phyloP scores from a whole-genome alignment of 805 yeast genomes.

The Wickerhamomyces canadensis region DNA sequence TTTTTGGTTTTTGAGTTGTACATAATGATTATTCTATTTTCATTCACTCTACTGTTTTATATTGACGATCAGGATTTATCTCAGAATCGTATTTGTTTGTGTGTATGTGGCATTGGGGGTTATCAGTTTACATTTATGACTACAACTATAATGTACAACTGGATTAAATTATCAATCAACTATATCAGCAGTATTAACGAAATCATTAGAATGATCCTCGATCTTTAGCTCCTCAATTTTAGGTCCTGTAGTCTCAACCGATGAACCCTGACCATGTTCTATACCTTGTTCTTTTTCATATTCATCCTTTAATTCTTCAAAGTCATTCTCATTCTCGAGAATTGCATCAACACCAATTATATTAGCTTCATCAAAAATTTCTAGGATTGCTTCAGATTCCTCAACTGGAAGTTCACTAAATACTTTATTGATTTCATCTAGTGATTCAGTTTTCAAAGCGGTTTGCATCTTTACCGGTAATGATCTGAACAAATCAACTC shows the following conservation, averaged over 20 bases:
- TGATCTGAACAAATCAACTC: slow-evolving; percentile 50
- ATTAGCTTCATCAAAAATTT: slow-evolving; percentile 70
- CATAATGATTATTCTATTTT: no score
- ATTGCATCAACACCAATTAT: slow-evolving; percentile 79
- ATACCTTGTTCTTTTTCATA: slow-evolving; percentile 24
- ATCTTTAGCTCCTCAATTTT: slow-evolving; percentile 15
- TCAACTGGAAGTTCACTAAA: slow-evolving; percentile 67
- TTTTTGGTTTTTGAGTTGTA: no score
- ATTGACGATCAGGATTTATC: no score
- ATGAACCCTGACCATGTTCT: slow-evolving; percentile 8
- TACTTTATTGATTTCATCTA: slow-evolving; percentile 79
- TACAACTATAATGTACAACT: no score
- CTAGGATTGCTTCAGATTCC: slow-evolving; percentile 77
- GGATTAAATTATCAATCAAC: slow-evolving; percentile 37
- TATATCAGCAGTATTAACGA: slow-evolving; percentile 29
- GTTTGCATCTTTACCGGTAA: slow-evolving; percentile 59
- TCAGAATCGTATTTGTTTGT: no score
- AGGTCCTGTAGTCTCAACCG: slow-evolving; percentile 6
- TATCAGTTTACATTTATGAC: no score
- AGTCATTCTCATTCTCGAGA: slow-evolving; percentile 68
- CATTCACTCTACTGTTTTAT: no score
- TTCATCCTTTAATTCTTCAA: slow-evolving; percentile 46
- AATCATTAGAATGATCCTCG: slow-evolving; percentile 8
- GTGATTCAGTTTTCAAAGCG: slow-evolving; percentile 66
- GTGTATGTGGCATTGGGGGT: no score